Percentiles rank a stretch among this genome's conserved stretches.
Conservation (phyloP, 495 filamentous ascomycete species). For the Tuber aestivum region DNA sequence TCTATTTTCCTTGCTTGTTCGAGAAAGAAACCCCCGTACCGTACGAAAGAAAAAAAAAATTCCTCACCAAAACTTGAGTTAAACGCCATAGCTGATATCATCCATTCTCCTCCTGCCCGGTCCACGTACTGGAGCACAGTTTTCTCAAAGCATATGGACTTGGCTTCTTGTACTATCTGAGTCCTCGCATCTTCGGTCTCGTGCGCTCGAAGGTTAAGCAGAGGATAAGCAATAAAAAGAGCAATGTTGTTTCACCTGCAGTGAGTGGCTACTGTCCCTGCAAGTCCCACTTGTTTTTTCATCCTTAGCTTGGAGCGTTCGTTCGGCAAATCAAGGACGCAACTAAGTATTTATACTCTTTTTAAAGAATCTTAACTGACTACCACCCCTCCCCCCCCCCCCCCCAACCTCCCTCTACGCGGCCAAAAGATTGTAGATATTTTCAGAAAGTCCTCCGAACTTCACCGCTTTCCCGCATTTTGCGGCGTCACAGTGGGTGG, state of each 20-base stretch:
- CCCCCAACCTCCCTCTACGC: not conserved
- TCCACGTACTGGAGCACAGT: conserved; percentile 43
- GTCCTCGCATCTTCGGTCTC: conserved; percentile 59
- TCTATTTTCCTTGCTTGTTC: not conserved
- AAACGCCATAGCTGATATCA: conserved; percentile 28
- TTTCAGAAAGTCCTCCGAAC: conserved; percentile 46
- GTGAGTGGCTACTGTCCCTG: conserved; percentile 44
- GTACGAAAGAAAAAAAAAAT: not conserved
- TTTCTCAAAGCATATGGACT: conserved; percentile 67
- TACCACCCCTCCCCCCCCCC: not conserved
- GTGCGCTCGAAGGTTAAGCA: conserved; percentile 49
- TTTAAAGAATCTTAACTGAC: conserved; percentile 3
- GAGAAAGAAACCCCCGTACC: not conserved
- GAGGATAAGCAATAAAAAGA: conserved; percentile 45
- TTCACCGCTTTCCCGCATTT: conserved; percentile 70
- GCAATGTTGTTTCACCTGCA: conserved; percentile 42
- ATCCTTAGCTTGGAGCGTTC: not conserved
- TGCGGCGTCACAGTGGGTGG: conserved; percentile 72
- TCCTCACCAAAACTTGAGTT: conserved; percentile 15
- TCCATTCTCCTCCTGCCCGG: conserved; percentile 9
- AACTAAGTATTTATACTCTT: conserved; percentile 20
- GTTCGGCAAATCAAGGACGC: conserved; percentile 24
- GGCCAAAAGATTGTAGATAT: conserved; percentile 34
- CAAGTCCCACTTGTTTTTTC: conserved; percentile 36
- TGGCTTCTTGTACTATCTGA: conserved; percentile 65